These are phyloP conservation scores for Tricholoma furcatifolium DNA, from an alignment of 768 basidiomycete genomes.

Conservation along the genomic window DNA sequence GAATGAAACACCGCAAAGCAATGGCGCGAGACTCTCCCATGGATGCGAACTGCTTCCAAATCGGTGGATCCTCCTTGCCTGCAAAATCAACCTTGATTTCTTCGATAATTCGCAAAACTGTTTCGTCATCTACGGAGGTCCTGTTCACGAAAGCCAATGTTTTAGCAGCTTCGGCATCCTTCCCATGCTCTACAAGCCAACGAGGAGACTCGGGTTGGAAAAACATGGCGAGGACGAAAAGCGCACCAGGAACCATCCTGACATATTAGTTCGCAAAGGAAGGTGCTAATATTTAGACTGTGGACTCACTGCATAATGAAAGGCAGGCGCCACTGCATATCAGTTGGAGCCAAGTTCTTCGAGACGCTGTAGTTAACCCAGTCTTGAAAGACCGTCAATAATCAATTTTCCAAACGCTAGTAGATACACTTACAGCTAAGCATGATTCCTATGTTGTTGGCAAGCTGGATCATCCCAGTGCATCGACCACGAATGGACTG, in stretches of 20 bases:
- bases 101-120: conserved; percentile 34
- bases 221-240: conserved; percentile 45
- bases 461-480: conserved; percentile 41
- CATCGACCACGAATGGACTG: conserved; percentile 48
- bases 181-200: conserved; percentile 50
- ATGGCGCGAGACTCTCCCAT: conserved; percentile 45
- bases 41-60: conserved; percentile 34
- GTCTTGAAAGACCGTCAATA: conserved; percentile 22
- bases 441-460: conserved; percentile 36
- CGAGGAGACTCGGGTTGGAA: conserved; percentile 56
- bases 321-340: conserved; percentile 53
- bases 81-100: conserved; percentile 50
- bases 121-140: conserved; percentile 29
- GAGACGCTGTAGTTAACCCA: conserved; percentile 49
- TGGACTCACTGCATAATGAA: conserved; percentile 42
- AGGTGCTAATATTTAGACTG: neutral
- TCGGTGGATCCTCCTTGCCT: conserved; percentile 35
- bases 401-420: neutral
- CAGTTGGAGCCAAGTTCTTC: conserved; percentile 31
- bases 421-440: conserved; percentile 30
- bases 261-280: neutral
- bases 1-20: conserved; percentile 44
- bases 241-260: conserved; percentile 46
- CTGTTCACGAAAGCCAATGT: conserved; percentile 36
- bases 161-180: conserved; percentile 38